Base-by-base conservation (phyloP, 768 basidiomycete species). In the Agrocybe pediades region DNA sequence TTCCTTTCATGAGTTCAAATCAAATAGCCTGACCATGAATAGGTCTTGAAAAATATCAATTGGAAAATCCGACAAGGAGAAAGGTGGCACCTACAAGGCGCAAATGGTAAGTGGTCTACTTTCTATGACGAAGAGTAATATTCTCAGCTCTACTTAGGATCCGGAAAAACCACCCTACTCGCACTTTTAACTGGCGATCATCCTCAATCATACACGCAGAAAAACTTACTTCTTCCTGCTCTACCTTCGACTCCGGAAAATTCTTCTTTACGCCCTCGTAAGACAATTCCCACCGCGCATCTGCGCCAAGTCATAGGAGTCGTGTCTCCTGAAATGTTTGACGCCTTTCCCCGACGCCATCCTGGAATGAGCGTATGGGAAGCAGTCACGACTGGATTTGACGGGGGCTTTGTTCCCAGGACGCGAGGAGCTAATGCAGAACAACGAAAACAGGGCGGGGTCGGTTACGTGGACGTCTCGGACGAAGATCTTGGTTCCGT, bases 161-260 rank as follows among this genome's bases (percentile, higher is more conserved):
- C 92, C 0, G 96, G 96, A 15, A 99, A 98, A 74, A 95, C 95
- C 0, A 98, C 96, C 0, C 85, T 98, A 6, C 78, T 98, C 19
- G 86, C 95, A 16, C 69, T 98, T 25, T 73, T 99, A 33, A 93
- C 93, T 0, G 96, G 96, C 21, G 94, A 96, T 65, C 96, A 98
- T 68, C 96, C 96, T 0, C 92, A 94, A 56, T 98, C 96, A 1
- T 98, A 89, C 73, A 87, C 86, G 4, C 90, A 92, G 64, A 67
- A 68, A 7, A 70, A 73, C 51, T 61, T 68, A 57, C 78, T 53
- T 33, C 67, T 75, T 7, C 72, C 70, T 0, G 51, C 63, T 75
- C 9, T 62, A 36, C 1, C 44, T 41, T 24, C 42, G 15, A 13
- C n/a, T 29, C 20, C 26, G 2, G 2, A 16, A 23, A 45, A 20